A percentile compares a stretch with the other conserved stretches of the same genome.
These are phyloP conservation scores for Raphanus raphanistrum DNA, from an alignment of 345 rosid genomes.

Conservation along the genomic window DNA sequence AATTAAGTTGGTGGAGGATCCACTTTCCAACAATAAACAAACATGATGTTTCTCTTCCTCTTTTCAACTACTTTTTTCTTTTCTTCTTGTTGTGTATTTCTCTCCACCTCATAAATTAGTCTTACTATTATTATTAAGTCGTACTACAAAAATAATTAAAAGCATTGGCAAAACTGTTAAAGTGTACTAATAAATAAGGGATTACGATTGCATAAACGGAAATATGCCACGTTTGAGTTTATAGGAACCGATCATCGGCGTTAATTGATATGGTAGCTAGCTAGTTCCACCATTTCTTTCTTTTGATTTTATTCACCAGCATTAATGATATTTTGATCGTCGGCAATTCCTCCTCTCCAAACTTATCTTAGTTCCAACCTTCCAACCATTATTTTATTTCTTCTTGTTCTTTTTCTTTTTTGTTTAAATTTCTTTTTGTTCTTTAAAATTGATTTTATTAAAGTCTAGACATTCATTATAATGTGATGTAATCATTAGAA, in stretches of 20 bases:
- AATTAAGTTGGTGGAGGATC: conserved; percentile 24
- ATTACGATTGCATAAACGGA: too few species aligned
- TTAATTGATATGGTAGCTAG: too few species aligned
- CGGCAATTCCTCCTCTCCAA: not conserved
- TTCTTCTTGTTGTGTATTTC: conserved; percentile 19
- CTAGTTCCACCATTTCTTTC: not conserved
- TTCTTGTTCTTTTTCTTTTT: not conserved
- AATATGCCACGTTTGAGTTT: too few species aligned
- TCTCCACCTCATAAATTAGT: conserved; percentile 19
- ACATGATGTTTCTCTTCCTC: conserved; percentile 30
- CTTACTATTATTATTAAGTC: not conserved
- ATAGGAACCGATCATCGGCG: too few species aligned
- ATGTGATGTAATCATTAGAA: not conserved
- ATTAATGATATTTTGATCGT: not conserved
- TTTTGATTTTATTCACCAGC: not conserved
- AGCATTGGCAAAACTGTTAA: not conserved
- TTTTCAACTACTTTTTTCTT: conserved; percentile 26
- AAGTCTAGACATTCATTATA: not conserved
- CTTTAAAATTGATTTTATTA: not conserved
- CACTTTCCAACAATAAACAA: conserved; percentile 25
- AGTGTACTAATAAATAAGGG: too few species aligned
- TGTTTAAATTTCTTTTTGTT: not conserved
- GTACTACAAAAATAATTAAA: not conserved
- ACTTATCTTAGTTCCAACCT: not conserved
- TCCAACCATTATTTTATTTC: not conserved